Evolutionary conservation across 2,329 filamentous ascomycete species (phyloP), one percentile per base, ranked within the genome.

Genomic region (Ascochyta koolunga): DNA sequence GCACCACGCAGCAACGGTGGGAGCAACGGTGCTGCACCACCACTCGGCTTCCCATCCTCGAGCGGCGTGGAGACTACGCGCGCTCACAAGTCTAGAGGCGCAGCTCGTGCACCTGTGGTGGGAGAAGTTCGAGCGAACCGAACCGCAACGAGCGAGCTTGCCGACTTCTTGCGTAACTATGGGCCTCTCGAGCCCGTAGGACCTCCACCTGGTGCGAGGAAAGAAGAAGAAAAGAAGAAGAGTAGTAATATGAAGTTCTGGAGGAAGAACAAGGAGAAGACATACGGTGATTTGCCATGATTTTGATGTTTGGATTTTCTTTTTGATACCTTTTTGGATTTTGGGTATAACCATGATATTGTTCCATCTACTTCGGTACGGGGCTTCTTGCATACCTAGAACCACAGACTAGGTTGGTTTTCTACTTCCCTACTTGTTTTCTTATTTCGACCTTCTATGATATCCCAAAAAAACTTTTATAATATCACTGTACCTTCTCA

Each of bases 111-210:
- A 10, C 67, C 71, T 10, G 60, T 64, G 1, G 61, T 64, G 0
- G 60, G 50, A 15, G 68, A 69, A 13, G 48, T 53, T 11, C 55
- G 56, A 0, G 33, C 49, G 9, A 59, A 57, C 0, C 65, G 71
- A 16, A 70, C 71, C 6, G 68, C 64, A 1, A 78, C 75, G 2
- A 73, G 70, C 33, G 77, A 79, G 50, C 64, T 79, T 27, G 77
- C 76, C 2, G 77, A 79, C 47, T 80, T 79, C 56, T 53, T 80
- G 33, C 70, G 70, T 27, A 75, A 71, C 25, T 76, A 72, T 1
- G 77, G 75, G 0, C 77, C 77, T 0, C 71, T 71, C 3, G 70
- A 72, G 32, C 61, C 65, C 7, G 25, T 59, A 1, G 46, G 54
- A 18, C 58, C 65, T 2, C 44, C 61, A 5, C 54, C 60, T 5